Percentiles rank a stretch among this genome's conserved stretches.
These are phyloP conservation scores for Echium plantagineum DNA, from an alignment of 257 asterid genomes.

Conservation along the genomic window DNA sequence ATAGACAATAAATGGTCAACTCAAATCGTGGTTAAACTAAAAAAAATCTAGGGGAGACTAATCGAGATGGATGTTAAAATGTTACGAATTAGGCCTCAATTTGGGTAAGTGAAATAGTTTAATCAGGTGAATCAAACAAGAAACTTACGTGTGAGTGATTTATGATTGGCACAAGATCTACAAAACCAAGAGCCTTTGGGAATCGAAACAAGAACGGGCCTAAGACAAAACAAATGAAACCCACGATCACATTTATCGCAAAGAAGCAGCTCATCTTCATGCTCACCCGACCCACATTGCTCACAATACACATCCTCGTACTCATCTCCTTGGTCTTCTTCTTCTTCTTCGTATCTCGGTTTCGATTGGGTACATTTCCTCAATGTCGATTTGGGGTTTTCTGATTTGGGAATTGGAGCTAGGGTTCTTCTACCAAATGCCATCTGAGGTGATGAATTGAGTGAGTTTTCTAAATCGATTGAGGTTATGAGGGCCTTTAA, in stretches of 20 bases:
- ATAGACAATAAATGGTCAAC: not conserved
- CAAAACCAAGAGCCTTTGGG: conserved; percentile 82
- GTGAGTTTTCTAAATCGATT: too few relatives aligned
- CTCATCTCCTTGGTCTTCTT: conserved; percentile 9
- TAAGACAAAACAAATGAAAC: conserved; percentile 62
- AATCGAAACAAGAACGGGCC: conserved; percentile 61
- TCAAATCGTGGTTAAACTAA: too few relatives aligned
- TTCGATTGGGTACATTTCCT: not conserved
- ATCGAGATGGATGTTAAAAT: too few relatives aligned
- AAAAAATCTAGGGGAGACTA: too few relatives aligned
- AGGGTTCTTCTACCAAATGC: not conserved
- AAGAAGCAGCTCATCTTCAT: conserved; percentile 47
- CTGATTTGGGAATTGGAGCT: not conserved
- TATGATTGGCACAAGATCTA: conserved; percentile 34
- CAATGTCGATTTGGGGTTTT: not conserved
- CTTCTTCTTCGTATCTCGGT: conserved; percentile 19
- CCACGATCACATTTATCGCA: conserved; percentile 75
- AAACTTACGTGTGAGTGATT: conserved; percentile 28
- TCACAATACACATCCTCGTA: conserved; percentile 37
- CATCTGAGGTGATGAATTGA: not conserved
- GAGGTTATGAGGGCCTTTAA: too few relatives aligned
- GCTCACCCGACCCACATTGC: conserved; percentile 67
- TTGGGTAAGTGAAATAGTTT: too few relatives aligned
- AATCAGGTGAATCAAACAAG: too few relatives aligned
- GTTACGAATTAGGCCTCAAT: too few relatives aligned